Evolutionary conservation across 2,329 filamentous ascomycete species (phyloP).

Genomic region (Fusarium incarnatum): DNA sequence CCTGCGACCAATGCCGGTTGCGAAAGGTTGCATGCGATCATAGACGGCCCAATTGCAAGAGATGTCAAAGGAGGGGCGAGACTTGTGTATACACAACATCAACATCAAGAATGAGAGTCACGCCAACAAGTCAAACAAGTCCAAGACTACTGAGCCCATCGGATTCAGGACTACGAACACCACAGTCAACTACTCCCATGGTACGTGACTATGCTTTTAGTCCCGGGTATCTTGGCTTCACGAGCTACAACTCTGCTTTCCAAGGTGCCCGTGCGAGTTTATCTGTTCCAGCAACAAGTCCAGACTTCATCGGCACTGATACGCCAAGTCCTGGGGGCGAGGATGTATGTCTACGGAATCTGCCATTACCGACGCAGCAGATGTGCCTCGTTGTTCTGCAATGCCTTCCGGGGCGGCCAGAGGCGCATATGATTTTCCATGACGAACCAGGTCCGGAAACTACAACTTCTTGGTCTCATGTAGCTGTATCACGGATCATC

Average conservation of each 20-base stretch:
- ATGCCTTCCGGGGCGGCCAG: constrained; percentile 24
- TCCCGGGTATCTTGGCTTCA: constrained; percentile 58
- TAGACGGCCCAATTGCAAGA: constrained; percentile 14
- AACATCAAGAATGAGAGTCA: constrained; percentile 5
- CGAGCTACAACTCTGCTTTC: constrained; percentile 56
- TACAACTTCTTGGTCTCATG: constrained; percentile 49
- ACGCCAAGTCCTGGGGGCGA: neutral
- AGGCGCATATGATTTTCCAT: constrained; percentile 28
- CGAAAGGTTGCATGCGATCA: constrained; percentile 36
- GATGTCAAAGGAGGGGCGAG: constrained; percentile 50
- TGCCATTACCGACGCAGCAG: constrained; percentile 38
- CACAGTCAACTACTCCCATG: constrained; percentile 12
- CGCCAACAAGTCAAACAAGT: constrained; percentile 4
- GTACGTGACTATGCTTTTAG: constrained; percentile 32
- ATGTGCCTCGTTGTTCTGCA: constrained; percentile 34
- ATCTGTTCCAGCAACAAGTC: constrained; percentile 45
- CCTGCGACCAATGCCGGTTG: constrained; percentile 31
- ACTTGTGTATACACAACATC: constrained; percentile 52
- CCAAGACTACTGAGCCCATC: neutral
- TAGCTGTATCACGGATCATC: constrained; percentile 49
- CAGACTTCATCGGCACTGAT: neutral
- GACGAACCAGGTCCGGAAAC: constrained; percentile 14
- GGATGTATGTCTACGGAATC: constrained; percentile 22
- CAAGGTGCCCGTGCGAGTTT: constrained; percentile 56
- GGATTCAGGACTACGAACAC: neutral